A percentile compares a stretch with the other conserved stretches of the same genome.
Conservation (phyloP, 495 filamentous ascomycete species). For the Schizothecium vesticola region DNA sequence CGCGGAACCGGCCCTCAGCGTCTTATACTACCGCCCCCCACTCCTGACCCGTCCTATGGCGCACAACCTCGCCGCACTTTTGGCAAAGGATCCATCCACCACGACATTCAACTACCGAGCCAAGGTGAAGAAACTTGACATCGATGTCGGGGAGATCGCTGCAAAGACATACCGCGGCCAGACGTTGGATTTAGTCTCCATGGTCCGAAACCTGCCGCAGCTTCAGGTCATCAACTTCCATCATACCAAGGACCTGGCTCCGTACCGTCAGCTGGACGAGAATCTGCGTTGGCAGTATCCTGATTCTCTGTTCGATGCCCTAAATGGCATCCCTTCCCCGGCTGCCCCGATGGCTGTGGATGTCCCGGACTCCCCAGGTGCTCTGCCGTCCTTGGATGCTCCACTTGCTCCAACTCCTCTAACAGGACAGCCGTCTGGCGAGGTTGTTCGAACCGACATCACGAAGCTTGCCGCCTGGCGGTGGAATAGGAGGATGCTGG, state of each 20-base stretch:
- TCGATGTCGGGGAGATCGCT: constrained; percentile 51
- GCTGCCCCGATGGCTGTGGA: neutral
- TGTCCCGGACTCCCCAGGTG: neutral
- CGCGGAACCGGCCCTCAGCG: constrained; percentile 67
- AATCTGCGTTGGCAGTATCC: constrained; percentile 61
- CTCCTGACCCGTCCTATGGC: constrained; percentile 45
- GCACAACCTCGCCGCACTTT: constrained; percentile 31
- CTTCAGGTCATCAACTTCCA: constrained; percentile 52
- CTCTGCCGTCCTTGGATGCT: neutral
- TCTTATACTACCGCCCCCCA: constrained; percentile 65
- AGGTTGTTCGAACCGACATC: neutral
- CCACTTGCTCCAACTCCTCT: neutral
- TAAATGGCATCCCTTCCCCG: constrained; percentile 26
- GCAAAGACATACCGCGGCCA: constrained; percentile 28
- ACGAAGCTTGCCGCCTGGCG: constrained; percentile 61
- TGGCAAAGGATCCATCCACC: constrained; percentile 36
- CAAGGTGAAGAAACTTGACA: constrained; percentile 64
- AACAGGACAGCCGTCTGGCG: neutral
- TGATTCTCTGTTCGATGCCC: constrained; percentile 50
- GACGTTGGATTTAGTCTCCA: constrained; percentile 35
- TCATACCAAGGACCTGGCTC: constrained; percentile 49
- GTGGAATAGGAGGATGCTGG: constrained; percentile 67
- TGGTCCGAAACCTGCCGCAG: constrained; percentile 42
- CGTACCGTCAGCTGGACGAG: constrained; percentile 45
- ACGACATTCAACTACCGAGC: constrained; percentile 49